A percentile compares a stretch with the other conserved stretches of the same genome.
These are phyloP conservation scores for Cicer yamashitae DNA, from an alignment of 306 rosid genomes.

Conservation along the genomic window DNA sequence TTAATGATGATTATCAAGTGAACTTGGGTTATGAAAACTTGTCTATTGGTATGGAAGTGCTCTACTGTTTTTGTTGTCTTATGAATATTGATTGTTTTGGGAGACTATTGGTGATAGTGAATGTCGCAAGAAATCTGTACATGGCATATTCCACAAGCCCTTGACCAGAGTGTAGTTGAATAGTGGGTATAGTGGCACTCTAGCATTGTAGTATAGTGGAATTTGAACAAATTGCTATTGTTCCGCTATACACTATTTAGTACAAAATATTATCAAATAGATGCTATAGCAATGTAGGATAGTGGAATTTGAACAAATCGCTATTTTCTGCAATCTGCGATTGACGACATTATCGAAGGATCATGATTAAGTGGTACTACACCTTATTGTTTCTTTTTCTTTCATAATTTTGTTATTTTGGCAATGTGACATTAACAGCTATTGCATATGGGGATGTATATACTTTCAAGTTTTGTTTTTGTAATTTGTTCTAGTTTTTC, in stretches of 20 bases:
- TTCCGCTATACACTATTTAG: too few species aligned
- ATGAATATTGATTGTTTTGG: constrained; percentile 1
- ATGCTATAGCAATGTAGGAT: too few species aligned
- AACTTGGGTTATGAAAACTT: constrained; percentile 7
- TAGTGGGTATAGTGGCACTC: too few species aligned
- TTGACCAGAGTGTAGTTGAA: too few species aligned
- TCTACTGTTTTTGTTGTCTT: constrained; percentile 3
- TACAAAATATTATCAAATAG: too few species aligned
- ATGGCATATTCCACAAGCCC: not conserved
- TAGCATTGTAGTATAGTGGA: too few species aligned
- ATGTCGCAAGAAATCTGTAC: constrained; percentile 1
- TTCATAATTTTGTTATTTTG: not conserved
- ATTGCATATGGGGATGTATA: not conserved
- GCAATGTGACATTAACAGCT: not conserved
- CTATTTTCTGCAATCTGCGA: too few species aligned
- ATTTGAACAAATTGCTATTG: too few species aligned
- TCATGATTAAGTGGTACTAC: not conserved
- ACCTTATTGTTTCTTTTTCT: constrained; percentile 3
- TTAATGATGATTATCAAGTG: constrained; percentile 3
- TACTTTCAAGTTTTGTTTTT: not conserved
- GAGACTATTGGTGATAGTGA: constrained; percentile 6
- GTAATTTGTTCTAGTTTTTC: not conserved
- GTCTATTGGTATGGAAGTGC: constrained; percentile 4
- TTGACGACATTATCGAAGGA: too few species aligned
- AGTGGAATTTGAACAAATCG: too few species aligned